Conservation (phyloP, 73 alveolate species). For the Effrenium voratum region DNA sequence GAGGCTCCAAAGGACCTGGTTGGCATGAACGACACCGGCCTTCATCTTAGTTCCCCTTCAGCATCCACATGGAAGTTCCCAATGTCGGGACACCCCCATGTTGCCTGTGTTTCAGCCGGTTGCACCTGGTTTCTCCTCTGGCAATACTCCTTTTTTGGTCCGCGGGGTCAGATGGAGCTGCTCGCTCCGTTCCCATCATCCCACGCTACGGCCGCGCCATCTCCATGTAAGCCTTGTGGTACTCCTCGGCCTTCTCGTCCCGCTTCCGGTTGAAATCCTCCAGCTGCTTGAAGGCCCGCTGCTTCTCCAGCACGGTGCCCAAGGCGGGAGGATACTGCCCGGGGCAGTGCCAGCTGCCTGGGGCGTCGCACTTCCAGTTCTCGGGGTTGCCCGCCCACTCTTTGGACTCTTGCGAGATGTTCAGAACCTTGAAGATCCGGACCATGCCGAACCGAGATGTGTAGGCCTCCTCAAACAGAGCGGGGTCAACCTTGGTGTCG, state of each 20-base stretch:
- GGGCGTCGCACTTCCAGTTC: slow-evolving; percentile 81
- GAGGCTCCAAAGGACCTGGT: too few species aligned
- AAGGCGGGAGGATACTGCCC: slow-evolving; percentile 48
- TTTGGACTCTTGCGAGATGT: slow-evolving; percentile 68
- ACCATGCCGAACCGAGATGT: slow-evolving; percentile 11
- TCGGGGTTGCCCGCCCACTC: slow-evolving; percentile 60
- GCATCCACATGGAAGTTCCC: too few species aligned
- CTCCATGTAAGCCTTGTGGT: slow-evolving; percentile 56
- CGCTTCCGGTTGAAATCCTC: slow-evolving; percentile 39
- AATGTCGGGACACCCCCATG: too few species aligned
- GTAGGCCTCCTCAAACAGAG: slow-evolving; percentile 67
- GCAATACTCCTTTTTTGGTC: too few species aligned
- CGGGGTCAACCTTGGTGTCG: slow-evolving; percentile 20
- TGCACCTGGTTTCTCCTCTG: too few species aligned
- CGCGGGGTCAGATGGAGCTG: too few species aligned
- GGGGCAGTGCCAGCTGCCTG: slow-evolving; percentile 70
- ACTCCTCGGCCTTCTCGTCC: slow-evolving; percentile 50
- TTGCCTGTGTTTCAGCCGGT: too few species aligned
- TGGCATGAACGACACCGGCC: too few species aligned
- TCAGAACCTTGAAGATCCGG: slow-evolving; percentile 28
- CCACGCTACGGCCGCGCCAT: not conserved
- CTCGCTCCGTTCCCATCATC: too few species aligned
- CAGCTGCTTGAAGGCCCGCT: slow-evolving; percentile 46
- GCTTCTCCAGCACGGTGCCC: not conserved
- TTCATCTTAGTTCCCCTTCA: too few species aligned